phyloP scores from a whole-genome alignment of 2,329 filamentous ascomycete genomes.

The Botrytis deweyae region DNA sequence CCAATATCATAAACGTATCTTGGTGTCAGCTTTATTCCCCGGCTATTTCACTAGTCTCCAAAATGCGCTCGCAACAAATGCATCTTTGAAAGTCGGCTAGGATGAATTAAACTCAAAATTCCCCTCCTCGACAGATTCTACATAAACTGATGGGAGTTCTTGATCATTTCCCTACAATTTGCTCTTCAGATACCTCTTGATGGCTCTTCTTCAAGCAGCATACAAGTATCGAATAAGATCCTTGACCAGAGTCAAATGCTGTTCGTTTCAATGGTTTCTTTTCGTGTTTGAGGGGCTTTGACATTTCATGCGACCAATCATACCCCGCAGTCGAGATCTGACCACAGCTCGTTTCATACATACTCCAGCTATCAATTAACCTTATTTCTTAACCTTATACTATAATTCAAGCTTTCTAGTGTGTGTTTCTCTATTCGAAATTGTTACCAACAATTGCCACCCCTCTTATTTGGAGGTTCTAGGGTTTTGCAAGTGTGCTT shows the following conservation, averaged over 20 bases:
- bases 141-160: not conserved
- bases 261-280: slow-evolving; percentile 4
- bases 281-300: slow-evolving; percentile 12
- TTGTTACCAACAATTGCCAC: not conserved
- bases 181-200: not conserved
- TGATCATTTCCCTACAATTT: not conserved
- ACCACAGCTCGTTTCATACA: slow-evolving; percentile 11
- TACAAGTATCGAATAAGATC: not conserved
- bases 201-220: not conserved
- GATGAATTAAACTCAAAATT: not conserved
- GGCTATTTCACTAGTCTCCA: not conserved
- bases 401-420: not conserved
- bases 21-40: no score
- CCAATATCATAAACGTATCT: not conserved
- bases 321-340: not conserved
- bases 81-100: not conserved
- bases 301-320: slow-evolving; percentile 8
- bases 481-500: not conserved
- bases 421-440: not conserved
- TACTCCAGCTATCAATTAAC: slow-evolving; percentile 4
- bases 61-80: not conserved
- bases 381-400: slow-evolving; percentile 1
- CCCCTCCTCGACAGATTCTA: not conserved
- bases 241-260: not conserved
- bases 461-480: not conserved